phyloP scores from a whole-genome alignment of 352 stramenopile genomes.

The Aphanomyces euteiches region DNA sequence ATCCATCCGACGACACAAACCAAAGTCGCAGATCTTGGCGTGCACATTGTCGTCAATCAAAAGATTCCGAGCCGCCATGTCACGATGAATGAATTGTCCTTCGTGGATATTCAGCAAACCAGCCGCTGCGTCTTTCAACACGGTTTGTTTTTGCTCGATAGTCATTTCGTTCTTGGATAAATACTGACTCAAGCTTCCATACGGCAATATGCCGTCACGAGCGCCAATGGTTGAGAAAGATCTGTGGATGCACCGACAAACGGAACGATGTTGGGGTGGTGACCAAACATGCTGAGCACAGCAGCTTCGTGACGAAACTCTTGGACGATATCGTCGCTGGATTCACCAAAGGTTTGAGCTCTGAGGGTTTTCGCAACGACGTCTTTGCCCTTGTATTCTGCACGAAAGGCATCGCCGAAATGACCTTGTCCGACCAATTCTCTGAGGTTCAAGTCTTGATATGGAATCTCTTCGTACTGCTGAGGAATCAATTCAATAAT shows the following conservation, averaged over 20 bases:
- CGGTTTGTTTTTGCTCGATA: constrained; percentile 42
- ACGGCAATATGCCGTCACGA: constrained; percentile 70
- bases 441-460: constrained; percentile 55
- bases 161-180: constrained; percentile 20
- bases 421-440: constrained; percentile 66
- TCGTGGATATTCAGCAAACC: constrained; percentile 78
- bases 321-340: constrained; percentile 50
- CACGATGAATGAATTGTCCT: constrained; percentile 75
- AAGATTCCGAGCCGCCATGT: constrained; percentile 71
- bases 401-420: constrained; percentile 70
- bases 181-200: constrained; percentile 59
- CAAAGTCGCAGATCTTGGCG: constrained; percentile 44
- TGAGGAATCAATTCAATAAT: constrained; percentile 54
- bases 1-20: too few species aligned
- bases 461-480: constrained; percentile 73
- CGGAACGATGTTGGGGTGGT: constrained; percentile 71
- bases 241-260: constrained; percentile 75
- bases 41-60: constrained; percentile 52
- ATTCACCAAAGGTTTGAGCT: constrained; percentile 42
- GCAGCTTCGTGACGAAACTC: constrained; percentile 78
- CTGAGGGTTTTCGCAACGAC: constrained; percentile 69
- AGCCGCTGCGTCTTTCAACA: constrained; percentile 66
- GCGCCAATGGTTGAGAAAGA: constrained; percentile 52
- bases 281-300: constrained; percentile 72
- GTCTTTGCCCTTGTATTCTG: constrained; percentile 53